Conservation (phyloP, 495 filamentous ascomycete genomes). For the Aspergillus steynii region DNA sequence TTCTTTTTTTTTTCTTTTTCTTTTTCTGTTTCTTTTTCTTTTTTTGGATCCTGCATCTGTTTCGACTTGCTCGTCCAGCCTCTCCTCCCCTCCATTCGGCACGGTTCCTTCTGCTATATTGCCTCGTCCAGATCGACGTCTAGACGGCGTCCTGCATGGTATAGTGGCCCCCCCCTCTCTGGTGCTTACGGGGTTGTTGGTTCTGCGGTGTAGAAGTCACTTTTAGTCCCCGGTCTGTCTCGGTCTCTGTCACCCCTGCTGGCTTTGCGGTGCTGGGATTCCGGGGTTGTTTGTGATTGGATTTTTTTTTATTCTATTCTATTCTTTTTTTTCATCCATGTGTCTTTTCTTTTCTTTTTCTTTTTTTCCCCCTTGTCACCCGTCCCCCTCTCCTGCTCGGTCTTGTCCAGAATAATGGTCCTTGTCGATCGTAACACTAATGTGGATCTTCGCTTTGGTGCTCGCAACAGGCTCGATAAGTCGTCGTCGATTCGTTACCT, state of each 20-base stretch:
- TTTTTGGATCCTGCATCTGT: not conserved
- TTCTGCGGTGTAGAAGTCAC: not conserved
- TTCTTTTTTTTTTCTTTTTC: not conserved
- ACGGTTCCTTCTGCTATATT: not conserved
- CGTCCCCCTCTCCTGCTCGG: slow-evolving; percentile 2
- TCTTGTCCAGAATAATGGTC: slow-evolving; percentile 6
- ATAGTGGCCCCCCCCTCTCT: not conserved
- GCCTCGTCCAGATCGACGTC: not conserved
- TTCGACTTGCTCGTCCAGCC: not conserved
- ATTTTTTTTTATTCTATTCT: not conserved
- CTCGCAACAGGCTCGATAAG: slow-evolving; percentile 9
- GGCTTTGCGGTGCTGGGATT: not conserved
- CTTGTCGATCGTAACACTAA: slow-evolving; percentile 8
- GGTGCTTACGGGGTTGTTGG: not conserved
- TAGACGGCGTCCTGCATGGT: not conserved
- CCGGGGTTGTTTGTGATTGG: not conserved
- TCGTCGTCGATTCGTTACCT: slow-evolving; percentile 3
- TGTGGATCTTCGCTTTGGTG: not conserved
- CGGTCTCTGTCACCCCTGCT: not conserved
- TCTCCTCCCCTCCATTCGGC: not conserved
- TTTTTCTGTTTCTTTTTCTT: not conserved
- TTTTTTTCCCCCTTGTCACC: not conserved
- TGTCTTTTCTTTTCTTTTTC: not conserved
- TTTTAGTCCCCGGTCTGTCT: not conserved
- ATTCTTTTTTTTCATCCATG: not conserved